A percentile compares a stretch with the other conserved stretches of the same genome.
Conservation (phyloP, 108 stramenopile genomes). For the Cylindrotheca closterium region DNA sequence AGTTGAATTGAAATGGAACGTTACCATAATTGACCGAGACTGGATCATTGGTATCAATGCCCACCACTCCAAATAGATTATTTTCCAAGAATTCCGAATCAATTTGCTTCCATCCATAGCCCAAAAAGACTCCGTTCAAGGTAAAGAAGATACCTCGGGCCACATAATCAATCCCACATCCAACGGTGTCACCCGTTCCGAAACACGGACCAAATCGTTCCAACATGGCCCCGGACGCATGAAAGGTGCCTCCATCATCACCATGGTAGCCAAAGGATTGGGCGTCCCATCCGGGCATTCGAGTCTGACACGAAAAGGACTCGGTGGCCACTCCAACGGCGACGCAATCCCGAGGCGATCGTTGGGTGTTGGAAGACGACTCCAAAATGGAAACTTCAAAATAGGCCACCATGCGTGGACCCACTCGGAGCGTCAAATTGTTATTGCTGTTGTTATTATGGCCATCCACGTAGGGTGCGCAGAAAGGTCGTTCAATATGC, state of each 20-base stretch:
- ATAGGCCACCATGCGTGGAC: conserved; percentile 66
- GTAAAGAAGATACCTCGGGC: conserved; percentile 72
- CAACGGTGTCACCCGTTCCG: conserved; percentile 82
- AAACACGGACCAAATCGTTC: conserved; percentile 65
- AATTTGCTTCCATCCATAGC: conserved; percentile 66
- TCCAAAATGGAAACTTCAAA: conserved; percentile 71
- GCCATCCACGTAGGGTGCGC: conserved; percentile 37
- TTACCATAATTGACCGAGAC: conserved; percentile 66
- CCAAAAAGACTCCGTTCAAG: conserved; percentile 80
- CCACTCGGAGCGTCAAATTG: conserved; percentile 42
- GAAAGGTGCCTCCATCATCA: conserved; percentile 84
- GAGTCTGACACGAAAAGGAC: conserved; percentile 37
- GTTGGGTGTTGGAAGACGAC: neutral
- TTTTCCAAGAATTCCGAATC: conserved; percentile 33
- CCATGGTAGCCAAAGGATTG: conserved; percentile 77
- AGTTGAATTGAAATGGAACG: conserved; percentile 64
- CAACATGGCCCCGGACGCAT: conserved; percentile 66
- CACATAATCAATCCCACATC: conserved; percentile 80
- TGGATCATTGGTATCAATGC: conserved; percentile 67
- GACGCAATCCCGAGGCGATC: conserved; percentile 52
- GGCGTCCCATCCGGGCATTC: conserved; percentile 88
- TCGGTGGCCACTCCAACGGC: conserved; percentile 68
- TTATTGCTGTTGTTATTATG: too few species aligned
- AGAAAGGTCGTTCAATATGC: conserved; percentile 54
- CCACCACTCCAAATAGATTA: conserved; percentile 77